A percentile compares a stretch with the other conserved stretches of the same genome.
Evolutionary conservation across 208 protist species (phyloP).

Genomic region (Trypanosoma vivax): DNA sequence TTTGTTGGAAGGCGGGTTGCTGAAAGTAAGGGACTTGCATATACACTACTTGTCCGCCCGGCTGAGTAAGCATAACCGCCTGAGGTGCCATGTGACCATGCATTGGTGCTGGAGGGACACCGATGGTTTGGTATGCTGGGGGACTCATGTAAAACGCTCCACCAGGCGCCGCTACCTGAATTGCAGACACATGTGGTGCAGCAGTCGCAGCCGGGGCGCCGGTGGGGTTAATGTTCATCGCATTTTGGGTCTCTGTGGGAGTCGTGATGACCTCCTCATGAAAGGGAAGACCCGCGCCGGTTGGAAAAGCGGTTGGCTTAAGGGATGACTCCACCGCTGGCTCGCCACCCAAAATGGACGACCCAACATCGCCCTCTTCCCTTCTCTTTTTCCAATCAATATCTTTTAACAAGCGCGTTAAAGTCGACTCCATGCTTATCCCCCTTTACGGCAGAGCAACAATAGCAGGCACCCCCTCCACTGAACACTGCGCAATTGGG

Average conservation of each 20-base stretch:
- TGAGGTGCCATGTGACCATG: conserved; percentile 11
- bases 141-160: conserved; percentile 16
- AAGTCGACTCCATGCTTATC: conserved; percentile 12
- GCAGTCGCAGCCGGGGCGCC: neutral
- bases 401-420: conserved; percentile 8
- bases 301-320: neutral
- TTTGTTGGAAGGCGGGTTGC: conserved; percentile 16
- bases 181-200: conserved; percentile 6
- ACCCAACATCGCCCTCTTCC: conserved; percentile 1
- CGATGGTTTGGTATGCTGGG: conserved; percentile 5
- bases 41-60: conserved; percentile 16
- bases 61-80: conserved; percentile 15
- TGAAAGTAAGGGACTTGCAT: conserved; percentile 21
- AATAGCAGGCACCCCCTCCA: no score
- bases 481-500: no score
- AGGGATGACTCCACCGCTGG: no score
- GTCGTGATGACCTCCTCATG: neutral
- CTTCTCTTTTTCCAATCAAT: conserved; percentile 14
- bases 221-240: neutral
- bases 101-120: neutral
- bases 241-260: neutral
- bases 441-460: no score
- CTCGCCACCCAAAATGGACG: no score
- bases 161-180: conserved; percentile 11
- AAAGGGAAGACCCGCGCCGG: neutral